Percentiles rank a stretch among this genome's conserved stretches.
phyloP scores from a whole-genome alignment of 129 eudicot species.

The Helianthus tuberosus region DNA sequence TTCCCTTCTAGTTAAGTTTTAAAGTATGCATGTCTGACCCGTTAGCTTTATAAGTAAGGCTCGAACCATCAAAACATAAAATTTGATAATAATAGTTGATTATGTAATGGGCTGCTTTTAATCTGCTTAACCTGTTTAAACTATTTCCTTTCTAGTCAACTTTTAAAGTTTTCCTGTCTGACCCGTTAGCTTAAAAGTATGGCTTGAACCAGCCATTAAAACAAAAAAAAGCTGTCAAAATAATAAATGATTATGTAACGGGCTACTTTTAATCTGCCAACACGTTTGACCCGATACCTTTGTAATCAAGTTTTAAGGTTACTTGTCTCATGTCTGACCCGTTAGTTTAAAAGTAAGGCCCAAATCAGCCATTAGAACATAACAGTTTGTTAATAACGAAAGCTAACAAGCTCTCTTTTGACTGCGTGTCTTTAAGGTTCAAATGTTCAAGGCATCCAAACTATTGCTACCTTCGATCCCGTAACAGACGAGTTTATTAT shows the following conservation, averaged over 20 bases:
- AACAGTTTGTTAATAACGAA: not conserved
- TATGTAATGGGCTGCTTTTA: too few relatives aligned
- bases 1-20: slow-evolving; percentile 1
- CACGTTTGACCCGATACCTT: not conserved
- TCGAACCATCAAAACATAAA: too few relatives aligned
- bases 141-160: not conserved
- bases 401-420: slow-evolving; percentile 17
- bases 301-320: not conserved
- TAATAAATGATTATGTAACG: not conserved
- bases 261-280: not conserved
- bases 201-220: too few relatives aligned
- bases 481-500: slow-evolving; percentile 81
- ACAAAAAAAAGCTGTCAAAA: too few relatives aligned
- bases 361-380: not conserved
- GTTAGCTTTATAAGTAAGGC: not conserved
- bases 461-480: slow-evolving; percentile 81
- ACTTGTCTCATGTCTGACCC: not conserved
- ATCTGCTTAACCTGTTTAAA: not conserved
- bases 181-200: too few relatives aligned
- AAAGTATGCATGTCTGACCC: not conserved
- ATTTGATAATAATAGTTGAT: too few relatives aligned
- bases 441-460: slow-evolving; percentile 92
- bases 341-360: not conserved
- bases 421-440: slow-evolving; percentile 55
- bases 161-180: not conserved